These are phyloP conservation scores for Setomelanomma holmii DNA, from an alignment of 2,329 filamentous ascomycete genomes.

Conservation along the genomic window DNA sequence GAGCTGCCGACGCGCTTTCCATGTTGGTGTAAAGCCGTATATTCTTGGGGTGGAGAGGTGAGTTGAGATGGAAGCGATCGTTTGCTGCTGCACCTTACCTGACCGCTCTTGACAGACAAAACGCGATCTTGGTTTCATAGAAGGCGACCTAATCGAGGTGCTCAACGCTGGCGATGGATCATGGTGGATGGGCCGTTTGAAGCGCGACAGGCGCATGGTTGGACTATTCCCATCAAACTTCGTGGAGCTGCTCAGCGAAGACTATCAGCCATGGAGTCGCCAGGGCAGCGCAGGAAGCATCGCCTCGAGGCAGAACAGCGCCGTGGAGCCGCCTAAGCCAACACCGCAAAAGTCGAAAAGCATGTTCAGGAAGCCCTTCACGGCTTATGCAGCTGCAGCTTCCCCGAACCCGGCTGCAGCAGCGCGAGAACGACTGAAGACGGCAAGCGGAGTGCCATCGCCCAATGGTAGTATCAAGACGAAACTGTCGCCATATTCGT, in stretches of 20 bases:
- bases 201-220: constrained; percentile 86
- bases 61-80: constrained; percentile 16
- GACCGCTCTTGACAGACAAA: constrained; percentile 66
- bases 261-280: constrained; percentile 78
- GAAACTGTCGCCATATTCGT: constrained; percentile 58
- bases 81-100: constrained; percentile 22
- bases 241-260: constrained; percentile 84
- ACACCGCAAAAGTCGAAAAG: constrained; percentile 59
- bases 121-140: constrained; percentile 93
- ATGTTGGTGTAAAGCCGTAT: constrained; percentile 89
- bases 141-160: constrained; percentile 97
- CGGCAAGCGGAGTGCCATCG: constrained; percentile 34
- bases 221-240: constrained; percentile 98
- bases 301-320: constrained; percentile 60
- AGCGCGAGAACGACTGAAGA: constrained; percentile 44
- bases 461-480: constrained; percentile 46
- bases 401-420: constrained; percentile 52
- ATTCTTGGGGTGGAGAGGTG: constrained; percentile 88
- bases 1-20: constrained; percentile 79
- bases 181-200: constrained; percentile 96
- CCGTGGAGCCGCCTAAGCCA: constrained; percentile 55
- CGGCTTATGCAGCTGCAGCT: constrained; percentile 62
- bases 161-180: constrained; percentile 96
- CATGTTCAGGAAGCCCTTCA: constrained; percentile 68
- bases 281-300: constrained; percentile 54